phyloP scores from a whole-genome alignment of 169 alveolate genomes.

The Pseudocohnilembus persalinus region DNA sequence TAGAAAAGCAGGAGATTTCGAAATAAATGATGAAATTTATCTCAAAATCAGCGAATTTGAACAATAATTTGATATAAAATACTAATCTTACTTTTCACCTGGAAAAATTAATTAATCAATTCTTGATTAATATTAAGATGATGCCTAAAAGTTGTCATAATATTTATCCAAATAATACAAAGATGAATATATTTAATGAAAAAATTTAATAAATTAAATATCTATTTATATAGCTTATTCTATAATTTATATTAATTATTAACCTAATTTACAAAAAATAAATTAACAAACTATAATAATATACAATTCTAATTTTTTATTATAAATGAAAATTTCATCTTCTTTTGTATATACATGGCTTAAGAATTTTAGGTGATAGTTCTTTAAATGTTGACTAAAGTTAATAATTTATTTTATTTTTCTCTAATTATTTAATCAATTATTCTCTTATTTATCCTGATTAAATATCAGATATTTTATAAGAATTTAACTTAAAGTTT shows the following conservation, averaged over 20 bases:
- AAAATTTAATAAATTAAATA: no score
- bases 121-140: background rate
- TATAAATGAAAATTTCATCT: constrained; percentile 9
- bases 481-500: background rate
- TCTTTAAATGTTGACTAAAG: background rate
- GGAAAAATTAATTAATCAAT: background rate
- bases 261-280: no score
- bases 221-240: no score
- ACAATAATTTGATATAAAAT: background rate
- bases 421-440: background rate
- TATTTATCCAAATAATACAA: background rate
- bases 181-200: background rate
- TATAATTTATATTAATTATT: no score
- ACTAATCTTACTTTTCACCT: background rate
- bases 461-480: background rate
- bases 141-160: background rate
- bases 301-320: no score
- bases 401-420: background rate
- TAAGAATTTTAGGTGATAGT: background rate
- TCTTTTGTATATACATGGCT: constrained; percentile 26
- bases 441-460: background rate
- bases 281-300: no score
- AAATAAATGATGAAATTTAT: background rate
- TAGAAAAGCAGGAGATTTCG: background rate
- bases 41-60: background rate